Base-by-base conservation (phyloP, 108 stramenopile species). In the Skeletonema marinoi region DNA sequence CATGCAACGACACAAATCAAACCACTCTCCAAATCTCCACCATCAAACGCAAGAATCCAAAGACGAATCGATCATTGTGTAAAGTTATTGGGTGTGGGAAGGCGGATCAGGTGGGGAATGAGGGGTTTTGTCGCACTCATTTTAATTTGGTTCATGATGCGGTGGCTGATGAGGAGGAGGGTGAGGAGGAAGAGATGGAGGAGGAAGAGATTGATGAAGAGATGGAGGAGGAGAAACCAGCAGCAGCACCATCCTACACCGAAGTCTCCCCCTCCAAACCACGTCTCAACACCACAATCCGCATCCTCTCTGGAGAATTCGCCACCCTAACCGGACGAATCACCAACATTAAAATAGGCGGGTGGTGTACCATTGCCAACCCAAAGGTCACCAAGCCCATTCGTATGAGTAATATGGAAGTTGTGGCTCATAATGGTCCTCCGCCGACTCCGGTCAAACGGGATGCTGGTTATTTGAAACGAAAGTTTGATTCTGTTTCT, bases 31-130 rank as follows among this genome's bases (percentile, higher is more conserved):
- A 46, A 46, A 46, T 46, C 0, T 46, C 44, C 3, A 46, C 7
- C 3, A 12, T 46, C 0, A 46, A 46, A 46, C 11, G 0, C 3
- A 11, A 46, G 12, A 61, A 19, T n/a, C 59, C 59, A 6, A 39
- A 42, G 11, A 41, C 14, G 7, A 58, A 58, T 17, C 71, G 71
- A 42, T 32, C 62, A 36, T 60, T 73, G 0, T 73, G 71, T 60
- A 73, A 73, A 12, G 60, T 73, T 25, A 46, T 73, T 6, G 60
- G 36, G n/a, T 73, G 71, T n/a, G 36, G 29, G 12, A 73, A 73
- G 60, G 13, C 41, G 41, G 71, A 62, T 41, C 71, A 73, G 29
- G 36, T 58, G 6, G 33, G 54, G 32, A 61, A 41, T 14, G 61
- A 73, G 13, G 71, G 71, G 31, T 73, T 73, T 48, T 73, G 71